Base-by-base conservation (phyloP, 768 basidiomycete genomes). In the Mycena alexandri region DNA sequence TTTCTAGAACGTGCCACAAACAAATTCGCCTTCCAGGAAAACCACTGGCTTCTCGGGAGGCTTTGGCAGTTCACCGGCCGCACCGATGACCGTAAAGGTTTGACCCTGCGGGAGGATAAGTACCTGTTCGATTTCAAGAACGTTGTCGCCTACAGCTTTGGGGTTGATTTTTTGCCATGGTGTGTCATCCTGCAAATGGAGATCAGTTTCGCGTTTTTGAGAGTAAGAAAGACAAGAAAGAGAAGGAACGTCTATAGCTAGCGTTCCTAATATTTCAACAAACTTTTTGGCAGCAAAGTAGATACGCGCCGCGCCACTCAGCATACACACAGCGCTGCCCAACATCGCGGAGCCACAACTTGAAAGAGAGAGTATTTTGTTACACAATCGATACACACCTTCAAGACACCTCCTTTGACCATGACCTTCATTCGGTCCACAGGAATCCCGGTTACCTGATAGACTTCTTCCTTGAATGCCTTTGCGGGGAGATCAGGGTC, bases 401-500 rank as follows among this genome's bases (percentile, higher is more conserved):
- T 97, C 73, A 98, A 86, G 61, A 95, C 85, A 42, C 92, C 93
- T 60, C 93, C 93, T 77, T 98, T 98, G 77, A 96, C 86, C 93
- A 98, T 96, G 70, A 99, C 92, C 81, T 99, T 99, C 94, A 98
- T 96, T 53, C 96, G 86, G 75, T 97, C 95, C 41, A 88, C 79
- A 4, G 94, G 95, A 3, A 99, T 92, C 10, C 95, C 95, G 0
- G 96, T 98, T 51, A 84, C 81, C 47, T 90, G 86, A 74, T 93
- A 93, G 38, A 99, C 84, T 6, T 88, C 83, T 68, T 94, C 88
- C 78, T 98, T 98, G 86, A 99, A 96, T 16, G 80, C 87, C 17
- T 82, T 74, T 3, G 91, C 87, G 2, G 93, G 86, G 7, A 86
- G 83, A 81, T 90, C 88, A 17, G 89, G 81, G 79, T 98, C 90